Evolutionary conservation across 2,329 filamentous ascomycete species (phyloP), one percentile per base, ranked within the genome.

Genomic region (Colletotrichum navitas): DNA sequence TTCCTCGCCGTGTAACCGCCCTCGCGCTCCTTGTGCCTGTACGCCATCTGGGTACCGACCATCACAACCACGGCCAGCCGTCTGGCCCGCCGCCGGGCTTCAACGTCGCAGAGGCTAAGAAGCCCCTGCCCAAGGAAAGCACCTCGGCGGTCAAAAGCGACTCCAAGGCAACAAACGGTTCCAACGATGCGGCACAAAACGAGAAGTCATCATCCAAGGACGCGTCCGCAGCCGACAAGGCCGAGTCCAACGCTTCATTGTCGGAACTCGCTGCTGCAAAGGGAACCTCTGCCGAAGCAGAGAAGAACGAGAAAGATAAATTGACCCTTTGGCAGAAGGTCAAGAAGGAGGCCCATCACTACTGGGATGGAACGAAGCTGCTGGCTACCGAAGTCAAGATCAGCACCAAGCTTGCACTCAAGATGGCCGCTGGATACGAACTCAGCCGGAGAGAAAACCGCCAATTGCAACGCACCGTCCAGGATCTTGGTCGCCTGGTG

Each of bases 361-460:
- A 99, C 85, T 98, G 96, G 95, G 96, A 99, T 83, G 96, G 96
- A 72, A 98, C 94, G 36, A 99, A 99, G 83, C 87, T 99, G 78
- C 86, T 99, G 76, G 95, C 92, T 29, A 93, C 94, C 1, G 96
- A 99, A 83, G 91, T 98, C 79, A 94, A 87, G 82, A 99, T 99
- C 80, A 98, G 95, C 81, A 94, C 93, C 73, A 92, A 92, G 74
- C 85, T 99, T 75, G 96, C 95, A 7, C 82, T 98, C 81, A 98
- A 98, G 86, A 99, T 99, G 96, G 94, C 95, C 18, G 95, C 94
- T 71, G 96, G 96, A 10, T 99, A 99, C 83, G 96, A 99, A 83
- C 90, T 99, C 74, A 98, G 93, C 71, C 91, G 96, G 74, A 91
- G 96, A 84, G 96, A 99, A 85, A 90, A 96, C 83, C 90, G 95